A percentile compares a stretch with the other conserved stretches of the same genome.
phyloP scores from a whole-genome alignment of 371 early-diverging fungal genomes.

The Smittium culicis region DNA sequence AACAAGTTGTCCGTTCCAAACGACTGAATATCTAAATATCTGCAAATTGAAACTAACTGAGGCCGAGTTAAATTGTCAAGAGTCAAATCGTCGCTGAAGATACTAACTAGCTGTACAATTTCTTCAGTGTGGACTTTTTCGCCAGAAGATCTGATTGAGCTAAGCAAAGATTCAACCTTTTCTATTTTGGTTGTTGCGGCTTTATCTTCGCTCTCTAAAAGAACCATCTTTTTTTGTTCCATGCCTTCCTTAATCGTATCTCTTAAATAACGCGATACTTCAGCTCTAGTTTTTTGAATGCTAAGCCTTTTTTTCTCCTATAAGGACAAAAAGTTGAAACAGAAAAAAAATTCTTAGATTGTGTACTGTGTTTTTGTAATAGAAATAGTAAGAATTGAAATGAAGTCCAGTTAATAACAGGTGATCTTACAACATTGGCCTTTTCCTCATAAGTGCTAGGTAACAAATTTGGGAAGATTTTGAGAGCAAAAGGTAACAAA shows the following conservation, averaged over 20 bases:
- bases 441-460: conserved; percentile 91
- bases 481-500: conserved; percentile 75
- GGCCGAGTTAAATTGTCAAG: conserved; percentile 85
- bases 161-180: conserved; percentile 20
- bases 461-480: conserved; percentile 92
- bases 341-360: background rate
- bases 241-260: conserved; percentile 83
- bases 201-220: background rate
- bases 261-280: conserved; percentile 87
- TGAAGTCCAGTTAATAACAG: no score
- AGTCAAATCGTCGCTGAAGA: conserved; percentile 83
- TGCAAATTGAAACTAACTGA: conserved; percentile 84
- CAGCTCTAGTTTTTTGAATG: conserved; percentile 73
- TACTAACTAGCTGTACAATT: conserved; percentile 64
- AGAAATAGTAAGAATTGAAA: no score
- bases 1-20: conserved; percentile 92
- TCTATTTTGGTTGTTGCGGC: conserved; percentile 1
- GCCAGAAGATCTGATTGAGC: conserved; percentile 70
- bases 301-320: conserved; percentile 83
- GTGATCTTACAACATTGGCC: conserved; percentile 34
- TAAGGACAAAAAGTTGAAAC: no score
- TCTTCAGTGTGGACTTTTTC: conserved; percentile 70
- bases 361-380: no score
- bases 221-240: conserved; percentile 13
- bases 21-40: conserved; percentile 86